Conservation (phyloP, 768 basidiomycete species). For the Lactarius trivialis region DNA sequence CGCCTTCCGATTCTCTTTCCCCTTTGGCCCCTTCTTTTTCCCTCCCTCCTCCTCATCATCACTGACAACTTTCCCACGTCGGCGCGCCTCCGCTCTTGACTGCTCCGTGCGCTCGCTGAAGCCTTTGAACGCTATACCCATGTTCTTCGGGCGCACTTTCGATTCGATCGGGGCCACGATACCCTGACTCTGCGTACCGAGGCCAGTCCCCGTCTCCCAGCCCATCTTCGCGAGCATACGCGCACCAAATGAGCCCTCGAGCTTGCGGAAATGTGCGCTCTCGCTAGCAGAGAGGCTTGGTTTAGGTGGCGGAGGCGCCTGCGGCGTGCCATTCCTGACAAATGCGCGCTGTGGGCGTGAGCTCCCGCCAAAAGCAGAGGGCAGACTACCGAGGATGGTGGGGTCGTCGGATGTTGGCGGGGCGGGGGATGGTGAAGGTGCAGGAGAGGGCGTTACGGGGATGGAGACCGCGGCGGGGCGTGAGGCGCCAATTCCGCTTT, state of each 20-base stretch:
- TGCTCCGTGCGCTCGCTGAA: slow-evolving; percentile 87
- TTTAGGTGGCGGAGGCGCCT: slow-evolving; percentile 36
- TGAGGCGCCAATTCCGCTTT: slow-evolving; percentile 40
- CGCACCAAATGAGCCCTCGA: slow-evolving; percentile 75
- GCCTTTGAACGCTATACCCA: slow-evolving; percentile 82
- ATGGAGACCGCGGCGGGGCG: slow-evolving; percentile 24
- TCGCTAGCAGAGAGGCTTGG: slow-evolving; percentile 58
- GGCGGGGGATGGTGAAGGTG: slow-evolving; percentile 36
- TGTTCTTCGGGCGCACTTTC: slow-evolving; percentile 76
- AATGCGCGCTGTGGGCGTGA: slow-evolving; percentile 44
- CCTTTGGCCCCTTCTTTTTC: slow-evolving; percentile 45
- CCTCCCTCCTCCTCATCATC: slow-evolving; percentile 59
- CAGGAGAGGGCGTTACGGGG: slow-evolving; percentile 35
- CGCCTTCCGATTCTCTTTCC: slow-evolving; percentile 45
- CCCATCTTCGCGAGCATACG: slow-evolving; percentile 94
- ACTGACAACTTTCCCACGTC: slow-evolving; percentile 66
- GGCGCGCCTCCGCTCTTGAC: slow-evolving; percentile 69
- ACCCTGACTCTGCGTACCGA: slow-evolving; percentile 69
- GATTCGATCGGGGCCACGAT: slow-evolving; percentile 85
- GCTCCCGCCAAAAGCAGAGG: slow-evolving; percentile 36
- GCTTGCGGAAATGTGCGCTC: slow-evolving; percentile 73
- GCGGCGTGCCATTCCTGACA: slow-evolving; percentile 44
- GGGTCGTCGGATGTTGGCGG: slow-evolving; percentile 32
- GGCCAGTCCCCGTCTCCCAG: slow-evolving; percentile 78
- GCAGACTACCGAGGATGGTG: slow-evolving; percentile 32